A percentile compares a stretch with the other conserved stretches of the same genome.
phyloP scores from a whole-genome alignment of 805 yeast species.

The Zygosaccharomyces bailii region DNA sequence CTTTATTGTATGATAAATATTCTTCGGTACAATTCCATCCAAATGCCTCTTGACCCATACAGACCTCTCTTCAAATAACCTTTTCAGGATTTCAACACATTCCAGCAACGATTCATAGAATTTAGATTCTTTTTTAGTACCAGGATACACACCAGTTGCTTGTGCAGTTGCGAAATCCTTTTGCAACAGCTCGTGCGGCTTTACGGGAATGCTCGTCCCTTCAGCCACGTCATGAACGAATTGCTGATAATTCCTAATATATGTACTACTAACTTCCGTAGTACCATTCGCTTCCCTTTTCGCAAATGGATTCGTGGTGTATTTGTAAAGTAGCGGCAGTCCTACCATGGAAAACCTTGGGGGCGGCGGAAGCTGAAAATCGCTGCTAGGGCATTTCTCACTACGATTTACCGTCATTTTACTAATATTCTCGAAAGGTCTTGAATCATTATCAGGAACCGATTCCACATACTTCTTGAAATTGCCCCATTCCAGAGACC shows the following conservation, averaged over 20 bases:
- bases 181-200: conserved; percentile 49
- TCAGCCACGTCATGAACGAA: conserved; percentile 45
- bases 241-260: conserved; percentile 42
- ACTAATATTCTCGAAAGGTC: conserved; percentile 39
- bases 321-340: conserved; percentile 75
- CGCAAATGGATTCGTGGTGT: conserved; percentile 65
- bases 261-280: conserved; percentile 43
- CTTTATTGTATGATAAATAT: conserved; percentile 46
- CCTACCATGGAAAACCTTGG: conserved; percentile 74
- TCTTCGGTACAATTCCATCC: conserved; percentile 47
- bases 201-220: conserved; percentile 44
- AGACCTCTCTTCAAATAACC: conserved; percentile 66
- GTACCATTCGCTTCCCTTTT: conserved; percentile 53
- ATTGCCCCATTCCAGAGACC: conserved; percentile 32
- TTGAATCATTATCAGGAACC: conserved; percentile 38
- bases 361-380: conserved; percentile 67
- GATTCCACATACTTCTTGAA: conserved; percentile 33
- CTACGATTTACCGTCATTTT: conserved; percentile 26
- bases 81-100: conserved; percentile 32
- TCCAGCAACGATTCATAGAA: conserved; percentile 32
- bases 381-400: conserved; percentile 23
- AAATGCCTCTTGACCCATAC: conserved; percentile 82
- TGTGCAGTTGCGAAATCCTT: conserved; percentile 42
- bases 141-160: conserved; percentile 33
- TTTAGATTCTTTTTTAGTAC: conserved; percentile 34